phyloP scores from a whole-genome alignment of 148 eudicot species.

The Arbutus unedo region DNA sequence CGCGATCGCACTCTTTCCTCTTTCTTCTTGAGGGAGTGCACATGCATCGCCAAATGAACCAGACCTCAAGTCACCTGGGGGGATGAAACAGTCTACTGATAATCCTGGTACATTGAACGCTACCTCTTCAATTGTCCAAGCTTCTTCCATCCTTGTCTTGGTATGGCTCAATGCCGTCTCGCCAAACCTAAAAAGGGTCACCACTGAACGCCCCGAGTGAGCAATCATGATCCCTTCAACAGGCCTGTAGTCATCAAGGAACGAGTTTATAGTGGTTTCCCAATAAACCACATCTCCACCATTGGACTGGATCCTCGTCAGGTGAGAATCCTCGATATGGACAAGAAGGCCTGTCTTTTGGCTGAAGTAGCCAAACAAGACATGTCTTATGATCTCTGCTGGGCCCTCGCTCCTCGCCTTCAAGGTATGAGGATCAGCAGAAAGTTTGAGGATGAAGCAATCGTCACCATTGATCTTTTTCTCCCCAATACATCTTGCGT shows the following conservation, averaged over 20 bases:
- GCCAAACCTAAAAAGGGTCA: slow-evolving; percentile 51
- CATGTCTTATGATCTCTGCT: slow-evolving; percentile 58
- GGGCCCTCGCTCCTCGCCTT: slow-evolving; percentile 58
- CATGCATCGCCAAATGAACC: slow-evolving; percentile 40
- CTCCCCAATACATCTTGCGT: slow-evolving; percentile 54
- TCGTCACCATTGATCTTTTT: slow-evolving; percentile 49
- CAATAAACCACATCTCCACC: slow-evolving; percentile 52
- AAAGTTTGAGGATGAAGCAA: slow-evolving; percentile 53
- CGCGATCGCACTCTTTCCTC: slow-evolving; percentile 23
- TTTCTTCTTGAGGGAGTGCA: slow-evolving; percentile 37
- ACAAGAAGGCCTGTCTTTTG: slow-evolving; percentile 52
- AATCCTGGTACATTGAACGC: slow-evolving; percentile 56
- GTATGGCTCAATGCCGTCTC: slow-evolving; percentile 58
- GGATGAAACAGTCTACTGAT: slow-evolving; percentile 56
- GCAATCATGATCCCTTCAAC: slow-evolving; percentile 63
- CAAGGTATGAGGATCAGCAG: slow-evolving; percentile 48
- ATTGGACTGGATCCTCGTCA: slow-evolving; percentile 51
- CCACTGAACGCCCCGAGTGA: slow-evolving; percentile 54
- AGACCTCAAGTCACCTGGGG: slow-evolving; percentile 54
- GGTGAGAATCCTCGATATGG: slow-evolving; percentile 59
- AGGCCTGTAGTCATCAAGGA: slow-evolving; percentile 44
- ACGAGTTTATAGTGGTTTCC: slow-evolving; percentile 55
- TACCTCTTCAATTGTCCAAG: slow-evolving; percentile 60
- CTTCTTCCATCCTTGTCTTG: slow-evolving; percentile 56
- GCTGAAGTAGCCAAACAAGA: slow-evolving; percentile 54